A percentile compares a stretch with the other conserved stretches of the same genome.
Conservation (phyloP, 768 basidiomycete genomes). For the Mycena filopes region DNA sequence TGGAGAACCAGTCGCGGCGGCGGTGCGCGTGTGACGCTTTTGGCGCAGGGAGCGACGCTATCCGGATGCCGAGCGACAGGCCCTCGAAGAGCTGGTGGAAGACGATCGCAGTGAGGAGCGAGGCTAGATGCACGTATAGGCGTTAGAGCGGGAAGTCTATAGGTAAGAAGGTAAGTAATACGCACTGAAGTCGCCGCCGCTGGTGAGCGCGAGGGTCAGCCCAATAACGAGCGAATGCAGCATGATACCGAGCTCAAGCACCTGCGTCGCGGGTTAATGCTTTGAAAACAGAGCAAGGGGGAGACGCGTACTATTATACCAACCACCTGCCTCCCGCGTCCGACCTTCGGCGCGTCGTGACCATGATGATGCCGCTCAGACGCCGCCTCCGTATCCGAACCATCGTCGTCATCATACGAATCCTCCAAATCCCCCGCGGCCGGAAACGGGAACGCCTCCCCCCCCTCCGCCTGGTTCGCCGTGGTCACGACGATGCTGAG, state of each 20-base stretch:
- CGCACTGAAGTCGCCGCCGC: conserved; percentile 78
- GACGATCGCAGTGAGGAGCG: conserved; percentile 76
- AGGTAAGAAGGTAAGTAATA: conserved; percentile 23
- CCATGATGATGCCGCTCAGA: conserved; percentile 18
- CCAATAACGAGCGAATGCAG: conserved; percentile 86
- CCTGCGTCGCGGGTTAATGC: conserved; percentile 49
- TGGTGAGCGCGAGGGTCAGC: conserved; percentile 76
- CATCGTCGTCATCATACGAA: conserved; percentile 27
- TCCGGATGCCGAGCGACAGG: conserved; percentile 80
- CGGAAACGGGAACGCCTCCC: neutral
- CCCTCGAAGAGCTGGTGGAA: conserved; percentile 92
- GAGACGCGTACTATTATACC: conserved; percentile 70
- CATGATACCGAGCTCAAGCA: conserved; percentile 88
- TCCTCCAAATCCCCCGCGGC: no score
- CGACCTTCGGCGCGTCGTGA: conserved; percentile 46
- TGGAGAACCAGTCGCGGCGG: conserved; percentile 54
- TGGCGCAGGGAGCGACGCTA: conserved; percentile 26
- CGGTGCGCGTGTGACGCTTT: neutral
- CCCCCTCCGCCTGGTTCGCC: conserved; percentile 38
- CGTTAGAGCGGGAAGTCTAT: conserved; percentile 9
- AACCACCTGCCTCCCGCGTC: conserved; percentile 73
- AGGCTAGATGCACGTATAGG: conserved; percentile 55
- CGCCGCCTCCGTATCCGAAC: conserved; percentile 31
- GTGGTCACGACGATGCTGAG: conserved; percentile 36
- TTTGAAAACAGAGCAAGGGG: neutral